A percentile compares a stretch with the other conserved stretches of the same genome.
phyloP scores from a whole-genome alignment of 805 yeast genomes.

The Kuraishia capsulata region DNA sequence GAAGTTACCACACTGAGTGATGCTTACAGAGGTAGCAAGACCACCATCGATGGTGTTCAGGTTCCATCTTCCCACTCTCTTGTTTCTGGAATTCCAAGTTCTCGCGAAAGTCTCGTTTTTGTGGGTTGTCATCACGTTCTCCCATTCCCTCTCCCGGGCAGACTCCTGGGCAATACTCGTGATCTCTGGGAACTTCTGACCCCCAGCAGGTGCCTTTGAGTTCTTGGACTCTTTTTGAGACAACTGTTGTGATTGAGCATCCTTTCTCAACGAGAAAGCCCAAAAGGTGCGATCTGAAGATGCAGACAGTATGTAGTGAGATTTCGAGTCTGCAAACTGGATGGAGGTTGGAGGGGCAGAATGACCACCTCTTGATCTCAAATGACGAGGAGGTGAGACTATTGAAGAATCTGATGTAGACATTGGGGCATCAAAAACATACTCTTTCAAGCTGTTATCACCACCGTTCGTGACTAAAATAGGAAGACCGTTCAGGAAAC shows the following conservation, averaged over 20 bases:
- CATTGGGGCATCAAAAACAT: constrained; percentile 86
- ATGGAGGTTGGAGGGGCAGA: constrained; percentile 78
- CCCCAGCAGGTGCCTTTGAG: constrained; percentile 32
- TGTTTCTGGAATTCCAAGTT: constrained; percentile 79
- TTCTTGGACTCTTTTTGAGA: constrained; percentile 56
- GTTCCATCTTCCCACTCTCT: constrained; percentile 69
- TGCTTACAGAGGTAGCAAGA: constrained; percentile 60
- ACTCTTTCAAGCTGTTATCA: constrained; percentile 83
- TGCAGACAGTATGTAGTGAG: constrained; percentile 81
- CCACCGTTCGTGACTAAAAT: constrained; percentile 83
- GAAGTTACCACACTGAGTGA: constrained; percentile 93
- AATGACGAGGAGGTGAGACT: constrained; percentile 80
- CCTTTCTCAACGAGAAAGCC: constrained; percentile 89
- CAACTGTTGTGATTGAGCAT: constrained; percentile 90
- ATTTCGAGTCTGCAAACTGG: constrained; percentile 60
- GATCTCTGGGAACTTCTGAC: constrained; percentile 68
- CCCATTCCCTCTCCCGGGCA: constrained; percentile 86
- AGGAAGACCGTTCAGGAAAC: constrained; percentile 86
- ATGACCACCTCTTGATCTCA: constrained; percentile 97
- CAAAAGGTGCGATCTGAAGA: constrained; percentile 82
- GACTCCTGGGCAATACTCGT: constrained; percentile 61
- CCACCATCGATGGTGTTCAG: constrained; percentile 74
- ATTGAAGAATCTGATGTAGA: constrained; percentile 54
- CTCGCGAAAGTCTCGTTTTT: constrained; percentile 76
- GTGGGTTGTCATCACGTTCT: constrained; percentile 83